Evolutionary conservation across 257 asterid species (phyloP), one percentile per base, ranked within the genome.

Genomic region (Ajuga chamaepitys): DNA sequence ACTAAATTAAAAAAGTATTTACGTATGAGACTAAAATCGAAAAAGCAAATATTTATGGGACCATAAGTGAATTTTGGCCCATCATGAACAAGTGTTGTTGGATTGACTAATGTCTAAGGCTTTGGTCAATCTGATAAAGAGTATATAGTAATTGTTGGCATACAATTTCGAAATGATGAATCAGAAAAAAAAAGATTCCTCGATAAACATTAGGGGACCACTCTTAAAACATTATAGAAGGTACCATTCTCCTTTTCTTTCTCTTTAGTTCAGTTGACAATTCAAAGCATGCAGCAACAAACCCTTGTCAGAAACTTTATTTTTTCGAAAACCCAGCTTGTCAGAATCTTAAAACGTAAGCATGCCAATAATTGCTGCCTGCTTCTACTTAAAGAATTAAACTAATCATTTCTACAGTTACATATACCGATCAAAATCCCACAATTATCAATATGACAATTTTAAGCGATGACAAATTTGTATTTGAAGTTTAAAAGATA

Each of bases 171-270:
- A 40, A 52, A 16, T 40, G 22, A 40, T 38, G 10, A 13, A 54
- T 16, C 28, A 67, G 35, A 52, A 14, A 37, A 47, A 47, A 18
- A 44, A 60, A 16, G 26, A 30, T 6, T 50, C 21, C 25, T 35
- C 42, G 10, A 45, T 38, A 58, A 56, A 63, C 75, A 54, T 57
- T 30, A 65, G 66, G 77, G 82, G 82, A 47, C 66, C 78, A 69
- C 74, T 62, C 10, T 69, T 58, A 37, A 70, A 62, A 62, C 72
- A 70, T 38, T 20, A n/a, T 62, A 52, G 70, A 66, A 54, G 72
- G 74, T 60, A 70, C 68, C 34, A 44, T 21, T 25, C 2, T 7
- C 34, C 62, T 51, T 44, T 56, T 62, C 57, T 66, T 24, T 56
- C 66, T 67, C 67, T 45, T 58, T 65, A 18, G 11, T 65, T 67